These are phyloP conservation scores for Euryodendron excelsum DNA, from an alignment of 148 eudicot species.

Conservation along the genomic window DNA sequence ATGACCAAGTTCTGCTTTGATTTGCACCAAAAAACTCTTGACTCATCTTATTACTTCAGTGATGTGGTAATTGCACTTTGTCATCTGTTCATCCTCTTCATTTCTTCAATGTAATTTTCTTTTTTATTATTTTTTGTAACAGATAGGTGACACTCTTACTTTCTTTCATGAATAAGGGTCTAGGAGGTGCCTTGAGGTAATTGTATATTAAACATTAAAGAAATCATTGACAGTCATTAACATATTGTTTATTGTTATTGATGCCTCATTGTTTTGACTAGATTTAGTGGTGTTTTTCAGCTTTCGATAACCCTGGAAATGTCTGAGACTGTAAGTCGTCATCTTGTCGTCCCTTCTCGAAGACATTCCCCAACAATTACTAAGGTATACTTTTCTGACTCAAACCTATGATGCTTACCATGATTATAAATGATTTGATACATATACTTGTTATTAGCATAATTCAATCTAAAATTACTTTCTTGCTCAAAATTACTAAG, in stretches of 20 bases:
- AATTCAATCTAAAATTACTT: neutral
- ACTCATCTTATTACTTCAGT: slow-evolving; percentile 86
- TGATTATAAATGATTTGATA: neutral
- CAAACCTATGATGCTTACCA: slow-evolving; percentile 4
- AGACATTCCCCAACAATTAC: slow-evolving; percentile 90
- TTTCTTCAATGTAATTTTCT: neutral
- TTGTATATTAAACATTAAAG: neutral
- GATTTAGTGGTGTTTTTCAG: slow-evolving; percentile 33
- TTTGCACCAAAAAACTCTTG: slow-evolving; percentile 95
- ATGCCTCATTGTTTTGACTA: slow-evolving; percentile 12
- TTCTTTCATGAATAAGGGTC: slow-evolving; percentile 86
- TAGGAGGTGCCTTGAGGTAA: slow-evolving; percentile 97
- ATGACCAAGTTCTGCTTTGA: slow-evolving; percentile 91
- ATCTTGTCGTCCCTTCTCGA: slow-evolving; percentile 82
- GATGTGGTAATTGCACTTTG: slow-evolving; percentile 59
- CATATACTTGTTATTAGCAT: neutral
- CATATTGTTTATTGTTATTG: neutral
- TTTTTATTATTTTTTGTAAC: slow-evolving; percentile 25
- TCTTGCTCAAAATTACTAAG: neutral
- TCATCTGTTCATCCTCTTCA: neutral
- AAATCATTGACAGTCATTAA: neutral
- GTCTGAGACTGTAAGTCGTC: slow-evolving; percentile 75
- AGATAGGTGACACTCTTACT: slow-evolving; percentile 98
- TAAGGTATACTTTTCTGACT: slow-evolving; percentile 48
- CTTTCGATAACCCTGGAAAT: slow-evolving; percentile 87